Base-by-base conservation (phyloP, 495 filamentous ascomycete genomes). In the Hypoxylon lienhwacheense region DNA sequence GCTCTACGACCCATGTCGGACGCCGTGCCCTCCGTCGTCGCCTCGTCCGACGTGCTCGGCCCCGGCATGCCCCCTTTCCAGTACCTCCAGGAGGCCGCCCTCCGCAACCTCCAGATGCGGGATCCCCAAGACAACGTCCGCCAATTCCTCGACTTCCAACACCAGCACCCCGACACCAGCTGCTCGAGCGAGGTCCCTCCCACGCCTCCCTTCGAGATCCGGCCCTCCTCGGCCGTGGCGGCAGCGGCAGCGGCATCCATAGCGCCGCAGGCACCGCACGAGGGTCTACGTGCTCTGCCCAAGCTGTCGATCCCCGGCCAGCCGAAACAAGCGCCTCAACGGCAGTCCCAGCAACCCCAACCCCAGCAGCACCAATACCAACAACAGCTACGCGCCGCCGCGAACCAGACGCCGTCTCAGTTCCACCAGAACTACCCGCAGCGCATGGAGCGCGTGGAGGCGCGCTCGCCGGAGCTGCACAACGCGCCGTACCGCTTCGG, bases 61-160 rank as follows among this genome's bases (percentile, higher is more conserved):
- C 84, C 85, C 12, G 76, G 75, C 39, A 64, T 77, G 29, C 75
- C 84, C 25, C 75, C 81, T 22, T 75, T 91, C 53, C 80, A 81
- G 16, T 77, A 78, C 58, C 77, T 97, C 22, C 84, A 90, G 43
- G 81, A 87, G 65, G 82, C 85, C 44, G 75, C 72, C 7, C 83
- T 97, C 7, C 78, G 81, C 26, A 81, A 77, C 40, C 69, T 97
- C 7, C 70, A 83, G 42, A 69, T 70, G 1, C 80, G 84, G 24
- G 92, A 97, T 67, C 90, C 92, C 5, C 90, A 91, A 61, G 92
- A 97, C 67, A 95, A 89, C 56, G 87, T 97, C 15, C 82, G 88
- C 36, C 85, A 95, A 36, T 97, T 95, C 75, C 73, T 97, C 40
- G 78, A 80, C 61, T 89, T 89, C 67, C 90, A 95, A 59, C 81